Conservation (phyloP, 257 asterid genomes). For the Fraxinus cuspidata region DNA sequence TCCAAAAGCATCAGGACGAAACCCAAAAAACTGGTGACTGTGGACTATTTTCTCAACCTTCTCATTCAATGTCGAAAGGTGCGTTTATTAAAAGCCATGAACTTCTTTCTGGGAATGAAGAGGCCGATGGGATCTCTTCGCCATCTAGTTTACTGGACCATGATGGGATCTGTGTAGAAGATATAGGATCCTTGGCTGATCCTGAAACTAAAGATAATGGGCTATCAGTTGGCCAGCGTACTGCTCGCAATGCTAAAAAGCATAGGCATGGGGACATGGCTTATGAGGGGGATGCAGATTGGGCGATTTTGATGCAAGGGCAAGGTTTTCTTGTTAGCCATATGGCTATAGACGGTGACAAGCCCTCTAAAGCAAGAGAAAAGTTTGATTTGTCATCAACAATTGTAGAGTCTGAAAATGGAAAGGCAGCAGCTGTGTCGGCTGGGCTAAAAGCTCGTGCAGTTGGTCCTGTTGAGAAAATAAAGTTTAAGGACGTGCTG, state of each 20-base stretch:
- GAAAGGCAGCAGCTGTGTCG: conserved; percentile 79
- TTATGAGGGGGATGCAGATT: conserved; percentile 95
- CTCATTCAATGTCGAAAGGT: conserved; percentile 41
- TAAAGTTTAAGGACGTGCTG: conserved; percentile 83
- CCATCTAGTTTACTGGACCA: conserved; percentile 49
- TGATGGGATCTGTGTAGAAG: conserved; percentile 53
- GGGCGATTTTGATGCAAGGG: conserved; percentile 78
- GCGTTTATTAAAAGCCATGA: conserved; percentile 37
- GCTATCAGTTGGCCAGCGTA: conserved; percentile 61
- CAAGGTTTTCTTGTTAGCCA: conserved; percentile 65
- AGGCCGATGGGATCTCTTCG: conserved; percentile 42
- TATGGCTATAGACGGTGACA: conserved; percentile 44
- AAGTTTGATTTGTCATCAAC: conserved; percentile 42
- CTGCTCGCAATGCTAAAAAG: conserved; percentile 63
- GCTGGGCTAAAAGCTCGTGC: conserved; percentile 90
- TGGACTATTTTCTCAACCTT: conserved; percentile 18
- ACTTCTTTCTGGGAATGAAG: conserved; percentile 57
- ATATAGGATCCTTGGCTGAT: conserved; percentile 42
- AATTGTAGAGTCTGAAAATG: conserved; percentile 58
- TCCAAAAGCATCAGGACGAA: conserved; percentile 40
- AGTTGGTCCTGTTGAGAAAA: conserved; percentile 81
- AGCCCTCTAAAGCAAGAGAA: conserved; percentile 47
- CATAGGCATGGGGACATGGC: conserved; percentile 96
- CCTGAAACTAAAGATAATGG: conserved; percentile 50
- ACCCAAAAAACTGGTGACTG: conserved; percentile 25